Conservation (phyloP, 805 yeast genomes). For the Henningerozyma blattae region DNA sequence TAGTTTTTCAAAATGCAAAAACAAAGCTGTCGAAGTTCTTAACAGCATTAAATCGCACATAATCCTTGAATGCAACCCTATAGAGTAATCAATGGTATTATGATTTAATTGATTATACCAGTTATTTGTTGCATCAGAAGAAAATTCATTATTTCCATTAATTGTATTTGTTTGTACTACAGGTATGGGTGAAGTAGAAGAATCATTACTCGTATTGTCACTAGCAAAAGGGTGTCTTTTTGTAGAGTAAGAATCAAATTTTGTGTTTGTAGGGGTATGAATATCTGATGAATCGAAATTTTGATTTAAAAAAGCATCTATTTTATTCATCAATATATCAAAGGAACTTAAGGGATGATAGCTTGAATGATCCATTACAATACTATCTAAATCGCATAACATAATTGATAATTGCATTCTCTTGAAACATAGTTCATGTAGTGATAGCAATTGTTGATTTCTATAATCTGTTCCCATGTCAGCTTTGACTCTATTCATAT, state of each 20-base stretch:
- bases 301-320: constrained; percentile 13
- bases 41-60: constrained; percentile 16
- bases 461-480: constrained; percentile 6
- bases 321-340: constrained; percentile 12
- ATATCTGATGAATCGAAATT: constrained; percentile 7
- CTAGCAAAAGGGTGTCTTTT: too few relatives aligned
- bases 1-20: constrained; percentile 18
- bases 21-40: constrained; percentile 18
- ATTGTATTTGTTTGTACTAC: too few relatives aligned
- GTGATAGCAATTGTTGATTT: constrained; percentile 5
- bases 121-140: constrained; percentile 1
- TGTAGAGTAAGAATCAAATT: too few relatives aligned
- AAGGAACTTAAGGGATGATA: constrained; percentile 1
- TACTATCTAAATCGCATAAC: constrained; percentile 14
- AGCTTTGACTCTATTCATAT: constrained; percentile 12
- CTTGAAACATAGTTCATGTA: constrained; percentile 15
- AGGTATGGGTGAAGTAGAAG: too few relatives aligned
- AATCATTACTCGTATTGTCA: too few relatives aligned
- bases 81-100: constrained; percentile 5
- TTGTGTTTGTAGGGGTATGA: constrained; percentile 1
- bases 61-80: constrained; percentile 15
- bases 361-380: background rate
- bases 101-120: constrained; percentile 2
- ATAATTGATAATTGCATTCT: constrained; percentile 16
- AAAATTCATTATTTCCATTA: background rate